Evolutionary conservation across 2,329 filamentous ascomycete species (phyloP), one percentile per base, ranked within the genome.

Genomic region (Sclerotiophoma versabilis): DNA sequence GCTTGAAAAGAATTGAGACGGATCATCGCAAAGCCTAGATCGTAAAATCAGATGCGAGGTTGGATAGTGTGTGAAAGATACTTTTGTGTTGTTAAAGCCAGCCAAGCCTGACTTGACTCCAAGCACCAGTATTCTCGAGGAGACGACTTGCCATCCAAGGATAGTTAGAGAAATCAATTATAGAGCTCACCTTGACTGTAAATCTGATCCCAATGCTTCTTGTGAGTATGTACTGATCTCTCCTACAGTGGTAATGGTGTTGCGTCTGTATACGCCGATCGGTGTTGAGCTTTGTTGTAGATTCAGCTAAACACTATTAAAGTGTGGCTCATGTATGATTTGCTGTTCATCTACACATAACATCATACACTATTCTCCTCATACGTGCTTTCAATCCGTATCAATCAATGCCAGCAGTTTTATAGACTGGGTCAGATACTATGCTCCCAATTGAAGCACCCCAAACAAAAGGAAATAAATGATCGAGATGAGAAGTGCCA

Each of bases 321-420:
- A 29, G 33, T 49, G 19, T 19, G n/a, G 17, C 23, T 49, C 23
- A n/a, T 45, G 33, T 49, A 26, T 39, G 30, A 22, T 9, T 39
- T 15, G 34, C 25, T 22, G 12, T 34, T 54, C 45, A 45, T 49
- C 51, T 49, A 54, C 33, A 49, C 45, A 36, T 49, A 33, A 36
- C 12, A 22, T 49, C 39, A 34, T 49, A 36, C 33, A 26, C 34
- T 20, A 7, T 20, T 36, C 25, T 19, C 23, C 30, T 20, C 20
- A 15, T 37, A 20, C 22, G 11, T 6, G 26, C 26, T 22, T 26
- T 20, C 37, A 6, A 30, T 26, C 41, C 26, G 11, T 17, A 10
- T 9, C 32, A 30, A 10, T 26, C 9, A n/a, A 30, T 11, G 9
- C 10, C n/a, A 17, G 6, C 38, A 12, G 33, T n/a, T 10, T 12